Percentiles rank a stretch among this genome's conserved stretches.
Evolutionary conservation across 1,284 basidiomycete genomes (phyloP).

Genomic region (Papiliotrema nemorosa): DNA sequence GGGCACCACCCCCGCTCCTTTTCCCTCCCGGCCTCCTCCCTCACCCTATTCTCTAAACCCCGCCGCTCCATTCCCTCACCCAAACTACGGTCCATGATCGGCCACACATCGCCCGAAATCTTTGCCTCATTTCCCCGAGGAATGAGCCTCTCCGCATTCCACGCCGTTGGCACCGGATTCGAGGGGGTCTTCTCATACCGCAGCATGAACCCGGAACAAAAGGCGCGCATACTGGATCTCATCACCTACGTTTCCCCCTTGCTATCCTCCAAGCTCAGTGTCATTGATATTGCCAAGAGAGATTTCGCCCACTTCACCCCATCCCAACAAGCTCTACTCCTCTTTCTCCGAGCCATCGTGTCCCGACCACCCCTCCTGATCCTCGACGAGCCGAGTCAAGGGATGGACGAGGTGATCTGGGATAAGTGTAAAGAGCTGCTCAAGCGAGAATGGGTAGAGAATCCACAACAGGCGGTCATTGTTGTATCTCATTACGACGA

Average conservation of each 20-base stretch:
- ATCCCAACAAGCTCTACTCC: slow-evolving; percentile 70
- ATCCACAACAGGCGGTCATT: slow-evolving; percentile 66
- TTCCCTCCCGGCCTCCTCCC: slow-evolving; percentile 54
- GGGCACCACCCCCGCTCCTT: slow-evolving; percentile 95
- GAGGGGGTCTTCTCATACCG: slow-evolving; percentile 69
- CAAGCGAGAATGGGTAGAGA: slow-evolving; percentile 54
- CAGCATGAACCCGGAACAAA: slow-evolving; percentile 51
- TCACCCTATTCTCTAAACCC: slow-evolving; percentile 68
- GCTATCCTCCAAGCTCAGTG: slow-evolving; percentile 11
- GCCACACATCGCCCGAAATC: slow-evolving; percentile 84
- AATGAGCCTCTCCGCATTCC: slow-evolving; percentile 65
- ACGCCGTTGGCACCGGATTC: slow-evolving; percentile 80
- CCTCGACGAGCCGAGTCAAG: slow-evolving; percentile 85
- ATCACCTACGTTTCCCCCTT: slow-evolving; percentile 55
- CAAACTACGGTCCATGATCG: slow-evolving; percentile 60
- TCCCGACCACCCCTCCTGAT: slow-evolving; percentile 64
- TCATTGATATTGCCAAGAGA: slow-evolving; percentile 42
- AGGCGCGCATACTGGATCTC: slow-evolving; percentile 52
- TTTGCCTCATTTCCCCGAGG: slow-evolving; percentile 84
- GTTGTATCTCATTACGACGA: slow-evolving; percentile 85
- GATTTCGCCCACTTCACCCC: slow-evolving; percentile 62
- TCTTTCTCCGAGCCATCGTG: slow-evolving; percentile 81
- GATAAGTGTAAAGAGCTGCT: slow-evolving; percentile 62
- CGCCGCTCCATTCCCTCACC: slow-evolving; percentile 62
- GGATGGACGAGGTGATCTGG: slow-evolving; percentile 79